Evolutionary conservation across 2,329 filamentous ascomycete species (phyloP), one percentile per base, ranked within the genome.

Genomic region (Amesomyces nigricolor): DNA sequence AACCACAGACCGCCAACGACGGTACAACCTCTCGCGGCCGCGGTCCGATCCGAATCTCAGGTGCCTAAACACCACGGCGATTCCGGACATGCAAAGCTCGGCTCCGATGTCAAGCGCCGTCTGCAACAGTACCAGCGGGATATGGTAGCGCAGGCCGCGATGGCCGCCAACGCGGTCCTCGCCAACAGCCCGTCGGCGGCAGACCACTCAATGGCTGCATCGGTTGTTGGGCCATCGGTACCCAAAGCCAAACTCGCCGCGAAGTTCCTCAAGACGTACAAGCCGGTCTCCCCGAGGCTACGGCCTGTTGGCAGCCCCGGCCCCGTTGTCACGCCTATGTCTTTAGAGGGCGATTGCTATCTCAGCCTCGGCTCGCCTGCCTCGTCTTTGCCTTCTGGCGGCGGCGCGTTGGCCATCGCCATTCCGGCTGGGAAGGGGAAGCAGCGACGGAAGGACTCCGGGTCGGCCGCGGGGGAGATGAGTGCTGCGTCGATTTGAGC

Each of bases 311-410:
- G 80, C 3, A 83, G 80, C 56, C 80, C 81, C 0, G 81, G 81
- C 0, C 80, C 81, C 0, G 80, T 85, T 13, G 85, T 85, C 13
- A 85, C 82, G 1, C 81, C 82, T 1, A 82, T 85, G 74, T 78
- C 81, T 16, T 67, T 85, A 6, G 75, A 75, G 39, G 75, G 73
- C 17, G 65, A 71, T 0, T 67, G 72, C 30, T 74, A 78, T 38
- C 65, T 75, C 35, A 68, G 67, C 30, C 51, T 61, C 9, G 59
- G 61, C 7, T 13, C 39, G 19, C 26, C 50, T 3, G 26, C 5
- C 10, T 29, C 30, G 2, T 17, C 51, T 60, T 9, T 13, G 32
- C 11, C 32, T 35, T 35, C 9, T 13, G 63, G 67, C 43, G 61
- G 57, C 8, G 62, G 66, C 39, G 67, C 68, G 51, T 61, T 68